phyloP scores from a whole-genome alignment of 2,329 filamentous ascomycete species.

The Exserohilum turcica region DNA sequence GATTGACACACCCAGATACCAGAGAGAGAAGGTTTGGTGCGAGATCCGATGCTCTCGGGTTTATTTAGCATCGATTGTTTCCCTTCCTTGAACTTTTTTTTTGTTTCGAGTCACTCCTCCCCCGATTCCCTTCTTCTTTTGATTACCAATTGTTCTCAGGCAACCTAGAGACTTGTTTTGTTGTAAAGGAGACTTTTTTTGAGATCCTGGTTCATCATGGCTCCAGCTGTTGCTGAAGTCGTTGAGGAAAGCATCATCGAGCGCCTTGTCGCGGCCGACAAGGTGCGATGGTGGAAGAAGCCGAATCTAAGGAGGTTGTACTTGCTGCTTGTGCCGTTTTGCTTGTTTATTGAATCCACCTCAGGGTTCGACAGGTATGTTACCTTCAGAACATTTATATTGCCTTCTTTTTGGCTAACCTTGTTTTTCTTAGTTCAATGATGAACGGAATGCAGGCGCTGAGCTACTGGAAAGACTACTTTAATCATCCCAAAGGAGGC shows the following conservation, averaged over 20 bases:
- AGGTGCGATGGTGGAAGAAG: conserved; percentile 62
- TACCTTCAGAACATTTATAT: neutral
- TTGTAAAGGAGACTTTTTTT: neutral
- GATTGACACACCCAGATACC: too few relatives aligned
- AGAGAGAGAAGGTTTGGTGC: too few relatives aligned
- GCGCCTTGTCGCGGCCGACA: conserved; percentile 43
- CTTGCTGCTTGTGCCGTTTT: conserved; percentile 63
- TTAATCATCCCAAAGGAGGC: conserved; percentile 53
- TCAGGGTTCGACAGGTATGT: conserved; percentile 61
- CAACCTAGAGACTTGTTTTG: too few relatives aligned
- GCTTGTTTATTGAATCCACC: conserved; percentile 67
- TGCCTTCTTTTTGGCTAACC: neutral
- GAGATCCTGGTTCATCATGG: conserved; percentile 20
- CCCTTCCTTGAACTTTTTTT: too few relatives aligned
- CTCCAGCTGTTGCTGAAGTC: conserved; percentile 22
- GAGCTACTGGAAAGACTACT: conserved; percentile 53
- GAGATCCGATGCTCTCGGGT: too few relatives aligned
- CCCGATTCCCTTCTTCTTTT: too few relatives aligned
- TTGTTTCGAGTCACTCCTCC: too few relatives aligned
- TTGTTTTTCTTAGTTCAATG: conserved; percentile 41
- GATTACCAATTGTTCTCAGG: too few relatives aligned
- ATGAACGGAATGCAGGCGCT: conserved; percentile 47
- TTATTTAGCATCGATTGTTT: too few relatives aligned
- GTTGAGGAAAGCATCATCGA: conserved; percentile 40
- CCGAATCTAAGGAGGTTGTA: conserved; percentile 63